Evolutionary conservation across 2,329 filamentous ascomycete species (phyloP).

Genomic region (Coleophoma eucalyptorum): DNA sequence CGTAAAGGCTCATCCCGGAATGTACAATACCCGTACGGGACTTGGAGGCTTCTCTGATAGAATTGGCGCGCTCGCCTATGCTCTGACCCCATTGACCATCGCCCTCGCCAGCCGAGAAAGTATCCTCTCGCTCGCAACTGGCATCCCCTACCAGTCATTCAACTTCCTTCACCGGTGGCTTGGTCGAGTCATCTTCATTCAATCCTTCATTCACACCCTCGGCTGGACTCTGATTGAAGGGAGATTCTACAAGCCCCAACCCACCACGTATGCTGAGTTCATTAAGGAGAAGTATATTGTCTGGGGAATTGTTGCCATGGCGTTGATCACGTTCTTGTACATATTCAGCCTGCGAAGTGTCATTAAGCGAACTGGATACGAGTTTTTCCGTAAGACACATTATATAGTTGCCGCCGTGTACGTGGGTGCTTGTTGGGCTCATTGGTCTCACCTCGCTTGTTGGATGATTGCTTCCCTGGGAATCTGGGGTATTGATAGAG

Average conservation of each 20-base stretch:
- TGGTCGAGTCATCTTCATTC: constrained; percentile 68
- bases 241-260: constrained; percentile 68
- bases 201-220: constrained; percentile 66
- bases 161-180: constrained; percentile 76
- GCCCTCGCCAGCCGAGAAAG: constrained; percentile 67
- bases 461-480: constrained; percentile 65
- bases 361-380: constrained; percentile 67
- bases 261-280: constrained; percentile 50
- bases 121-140: constrained; percentile 64
- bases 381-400: constrained; percentile 72
- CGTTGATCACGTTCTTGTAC: constrained; percentile 57
- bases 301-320: constrained; percentile 68
- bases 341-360: constrained; percentile 53
- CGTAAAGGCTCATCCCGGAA: constrained; percentile 44
- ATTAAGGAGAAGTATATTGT: constrained; percentile 65
- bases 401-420: constrained; percentile 72
- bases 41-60: constrained; percentile 68
- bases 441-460: constrained; percentile 65
- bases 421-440: constrained; percentile 71
- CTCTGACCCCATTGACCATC: constrained; percentile 67
- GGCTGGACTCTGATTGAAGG: constrained; percentile 66
- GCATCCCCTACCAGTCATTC: constrained; percentile 73
- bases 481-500: constrained; percentile 63
- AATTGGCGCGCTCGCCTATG: constrained; percentile 68
- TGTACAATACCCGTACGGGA: constrained; percentile 61